Base-by-base conservation (phyloP, 2,329 filamentous ascomycete species). In the Calonectria hawksworthii region DNA sequence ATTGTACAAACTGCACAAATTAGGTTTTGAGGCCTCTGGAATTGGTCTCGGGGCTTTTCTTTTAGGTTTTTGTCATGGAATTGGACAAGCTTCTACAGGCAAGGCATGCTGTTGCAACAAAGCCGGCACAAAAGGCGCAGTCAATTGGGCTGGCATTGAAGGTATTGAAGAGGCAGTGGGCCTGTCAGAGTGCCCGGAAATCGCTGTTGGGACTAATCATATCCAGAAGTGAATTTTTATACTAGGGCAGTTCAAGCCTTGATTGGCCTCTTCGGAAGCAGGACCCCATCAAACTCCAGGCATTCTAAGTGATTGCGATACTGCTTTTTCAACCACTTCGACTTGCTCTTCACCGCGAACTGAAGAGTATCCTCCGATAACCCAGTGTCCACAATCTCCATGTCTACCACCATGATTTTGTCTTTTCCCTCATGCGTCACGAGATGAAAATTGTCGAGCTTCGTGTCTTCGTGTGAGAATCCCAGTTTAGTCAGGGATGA, bases 391-490 rank as follows among this genome's bases (percentile, higher is more conserved):
- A 77, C 73, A 7, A 63, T 72, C 66, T 80, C 78, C 68, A 78
- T 69, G 61, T 79, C 78, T 26, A 80, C 67, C 14, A 79, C 70
- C 26, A 80, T 74, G 64, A 79, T 73, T 56, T 74, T 74, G 5
- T 72, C 73, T 34, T 75, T 69, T 30, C 66, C 68, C n/a, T 68
- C 67, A 16, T 66, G 63, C 21, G 70, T 66, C 10, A 79, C 71
- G 5, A 80, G 52, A 10, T 76, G 77, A 32, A 78, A 80, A 34
- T 79, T 77, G 41, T 79, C 79, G 1, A 80, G 73, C 50, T 79
- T 80, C 16, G 69, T 68, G 69, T 80, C 79, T 51, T 80, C 78
- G 26, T 79, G 78, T 18, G 56, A 73, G 30, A 79, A 70, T 52
- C 78, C 75, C 5, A 71, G 56, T 23, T 64, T 63, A 11, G 74